These are phyloP conservation scores for Hanseniaspora hatyaiensis DNA, from an alignment of 805 yeast species.

Conservation along the genomic window DNA sequence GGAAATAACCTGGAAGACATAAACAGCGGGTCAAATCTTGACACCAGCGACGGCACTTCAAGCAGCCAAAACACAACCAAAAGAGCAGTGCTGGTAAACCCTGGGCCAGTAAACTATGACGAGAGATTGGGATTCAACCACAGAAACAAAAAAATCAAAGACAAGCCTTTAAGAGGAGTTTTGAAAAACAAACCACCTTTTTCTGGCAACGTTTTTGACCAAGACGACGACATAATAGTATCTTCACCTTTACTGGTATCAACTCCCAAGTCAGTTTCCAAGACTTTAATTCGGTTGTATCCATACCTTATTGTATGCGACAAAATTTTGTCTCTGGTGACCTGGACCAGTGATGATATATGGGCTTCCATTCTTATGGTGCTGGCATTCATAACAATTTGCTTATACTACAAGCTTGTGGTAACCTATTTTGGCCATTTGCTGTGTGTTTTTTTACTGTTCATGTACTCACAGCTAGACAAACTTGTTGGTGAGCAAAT, in stretches of 20 bases:
- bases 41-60: background rate
- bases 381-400: constrained; percentile 42
- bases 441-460: constrained; percentile 48
- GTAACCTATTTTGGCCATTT: constrained; percentile 76
- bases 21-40: background rate
- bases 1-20: background rate
- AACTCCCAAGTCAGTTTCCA: constrained; percentile 85
- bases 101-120: constrained; percentile 6
- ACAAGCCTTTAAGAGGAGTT: constrained; percentile 16
- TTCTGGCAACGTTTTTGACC: background rate
- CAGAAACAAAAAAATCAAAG: constrained; percentile 11
- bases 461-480: constrained; percentile 49
- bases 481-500: constrained; percentile 47
- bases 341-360: constrained; percentile 84
- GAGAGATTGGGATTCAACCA: constrained; percentile 17
- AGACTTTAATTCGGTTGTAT: constrained; percentile 68
- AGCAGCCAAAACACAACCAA: constrained; percentile 3
- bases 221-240: constrained; percentile 16
- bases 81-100: constrained; percentile 12
- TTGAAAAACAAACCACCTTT: constrained; percentile 8
- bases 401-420: constrained; percentile 67
- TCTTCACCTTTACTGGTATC: constrained; percentile 75
- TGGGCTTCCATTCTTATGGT: constrained; percentile 57
- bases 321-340: constrained; percentile 54
- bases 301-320: constrained; percentile 73